Percentiles rank a stretch among this genome's conserved stretches.
phyloP scores from a whole-genome alignment of 192 early-diverging fungal genomes.

The Diversispora epigaea region DNA sequence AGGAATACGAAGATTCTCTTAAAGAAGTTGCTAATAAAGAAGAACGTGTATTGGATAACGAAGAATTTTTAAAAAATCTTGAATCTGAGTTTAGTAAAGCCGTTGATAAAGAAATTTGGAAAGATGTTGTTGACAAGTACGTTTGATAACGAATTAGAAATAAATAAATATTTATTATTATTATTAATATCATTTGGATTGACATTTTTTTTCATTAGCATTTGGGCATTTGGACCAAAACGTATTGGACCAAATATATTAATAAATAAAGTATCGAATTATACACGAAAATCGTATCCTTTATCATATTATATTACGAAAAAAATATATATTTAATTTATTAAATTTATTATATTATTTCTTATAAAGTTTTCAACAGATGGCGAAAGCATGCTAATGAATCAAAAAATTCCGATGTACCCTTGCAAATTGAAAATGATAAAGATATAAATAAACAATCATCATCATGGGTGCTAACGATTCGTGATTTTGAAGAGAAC shows the following conservation, averaged over 20 bases:
- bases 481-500: conserved; percentile 71
- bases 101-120: conserved; percentile 40
- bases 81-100: conserved; percentile 31
- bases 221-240: conserved; percentile 84
- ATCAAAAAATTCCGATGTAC: neutral
- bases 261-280: conserved; percentile 62
- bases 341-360: neutral
- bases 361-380: neutral
- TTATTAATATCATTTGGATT: neutral
- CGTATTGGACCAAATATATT: conserved; percentile 79
- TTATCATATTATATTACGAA: neutral
- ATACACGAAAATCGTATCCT: conserved; percentile 45
- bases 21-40: conserved; percentile 23
- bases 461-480: neutral
- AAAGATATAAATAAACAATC: neutral
- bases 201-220: conserved; percentile 34
- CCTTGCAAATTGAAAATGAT: neutral
- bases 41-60: neutral
- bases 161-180: neutral
- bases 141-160: conserved; percentile 1
- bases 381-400: conserved; percentile 10
- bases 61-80: conserved; percentile 18
- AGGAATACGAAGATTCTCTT: conserved; percentile 16
- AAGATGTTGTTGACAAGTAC: conserved; percentile 54
- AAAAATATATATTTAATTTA: neutral